Evolutionary conservation across 2,329 filamentous ascomycete genomes (phyloP).

Genomic region (Eurotiales sp.): DNA sequence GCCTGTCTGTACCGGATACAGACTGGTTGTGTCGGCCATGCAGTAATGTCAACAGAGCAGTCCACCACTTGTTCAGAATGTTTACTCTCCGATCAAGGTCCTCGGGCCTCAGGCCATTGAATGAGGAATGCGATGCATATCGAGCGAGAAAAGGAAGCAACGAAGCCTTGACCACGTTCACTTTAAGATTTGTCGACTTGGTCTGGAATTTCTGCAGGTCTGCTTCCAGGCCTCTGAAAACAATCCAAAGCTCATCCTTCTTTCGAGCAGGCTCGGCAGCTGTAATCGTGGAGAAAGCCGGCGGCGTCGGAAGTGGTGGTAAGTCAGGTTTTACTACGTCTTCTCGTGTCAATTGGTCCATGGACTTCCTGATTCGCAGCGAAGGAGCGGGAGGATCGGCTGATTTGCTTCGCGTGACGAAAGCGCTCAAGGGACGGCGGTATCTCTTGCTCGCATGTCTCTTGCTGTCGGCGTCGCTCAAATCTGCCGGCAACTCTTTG

Average conservation of each 20-base stretch:
- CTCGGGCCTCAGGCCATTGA: slow-evolving; percentile 64
- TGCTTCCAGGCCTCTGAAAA: slow-evolving; percentile 64
- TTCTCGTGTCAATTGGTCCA: slow-evolving; percentile 42
- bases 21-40: slow-evolving; percentile 71
- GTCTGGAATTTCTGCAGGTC: slow-evolving; percentile 71
- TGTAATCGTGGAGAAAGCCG: slow-evolving; percentile 47
- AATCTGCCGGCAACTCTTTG: slow-evolving; percentile 14
- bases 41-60: slow-evolving; percentile 73
- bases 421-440: slow-evolving; percentile 38
- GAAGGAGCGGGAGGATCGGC: slow-evolving; percentile 39
- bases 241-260: slow-evolving; percentile 67
- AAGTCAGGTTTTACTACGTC: slow-evolving; percentile 14
- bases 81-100: slow-evolving; percentile 75
- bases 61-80: slow-evolving; percentile 91
- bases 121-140: slow-evolving; percentile 65
- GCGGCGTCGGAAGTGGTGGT: slow-evolving; percentile 41
- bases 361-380: slow-evolving; percentile 40
- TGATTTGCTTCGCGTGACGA: slow-evolving; percentile 33
- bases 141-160: slow-evolving; percentile 74
- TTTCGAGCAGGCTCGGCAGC: slow-evolving; percentile 47
- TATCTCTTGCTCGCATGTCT: slow-evolving; percentile 35
- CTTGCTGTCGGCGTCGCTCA: slow-evolving; percentile 20
- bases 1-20: slow-evolving; percentile 78
- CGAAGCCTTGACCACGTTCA: slow-evolving; percentile 66
- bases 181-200: slow-evolving; percentile 70